Evolutionary conservation across 306 rosid genomes (phyloP).

Genomic region (Vigna hirtella): DNA sequence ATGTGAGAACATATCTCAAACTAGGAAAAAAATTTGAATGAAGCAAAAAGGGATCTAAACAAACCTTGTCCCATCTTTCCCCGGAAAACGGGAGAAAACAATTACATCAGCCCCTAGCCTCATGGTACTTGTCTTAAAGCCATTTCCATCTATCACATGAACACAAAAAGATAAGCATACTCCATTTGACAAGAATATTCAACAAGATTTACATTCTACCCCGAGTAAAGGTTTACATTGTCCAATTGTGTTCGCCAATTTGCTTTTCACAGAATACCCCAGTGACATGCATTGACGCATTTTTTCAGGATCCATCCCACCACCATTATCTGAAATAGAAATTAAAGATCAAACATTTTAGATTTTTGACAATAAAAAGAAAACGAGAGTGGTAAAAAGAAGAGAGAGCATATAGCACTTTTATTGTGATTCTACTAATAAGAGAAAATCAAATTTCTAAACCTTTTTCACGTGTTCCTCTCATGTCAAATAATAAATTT

Average conservation of each 20-base stretch:
- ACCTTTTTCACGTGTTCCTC: background rate
- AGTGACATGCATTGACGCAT: slow-evolving; percentile 99
- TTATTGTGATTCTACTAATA: slow-evolving; percentile 11
- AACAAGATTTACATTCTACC: slow-evolving; percentile 7
- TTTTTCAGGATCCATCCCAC: slow-evolving; percentile 98
- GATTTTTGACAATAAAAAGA: slow-evolving; percentile 25
- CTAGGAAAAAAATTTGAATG: slow-evolving; percentile 23
- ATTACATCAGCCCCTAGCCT: slow-evolving; percentile 98
- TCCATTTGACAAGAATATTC: slow-evolving; percentile 6
- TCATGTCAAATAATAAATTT: slow-evolving; percentile 17
- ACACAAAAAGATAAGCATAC: slow-evolving; percentile 45
- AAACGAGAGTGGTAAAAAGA: slow-evolving; percentile 5
- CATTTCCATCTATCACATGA: slow-evolving; percentile 88
- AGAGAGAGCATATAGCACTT: background rate
- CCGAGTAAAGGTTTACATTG: slow-evolving; percentile 60
- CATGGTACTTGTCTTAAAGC: slow-evolving; percentile 98
- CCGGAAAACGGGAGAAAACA: slow-evolving; percentile 82
- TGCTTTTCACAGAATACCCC: slow-evolving; percentile 92
- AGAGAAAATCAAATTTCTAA: slow-evolving; percentile 21
- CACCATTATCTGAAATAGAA: slow-evolving; percentile 90
- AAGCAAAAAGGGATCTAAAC: slow-evolving; percentile 39
- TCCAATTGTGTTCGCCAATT: slow-evolving; percentile 90
- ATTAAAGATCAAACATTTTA: slow-evolving; percentile 36
- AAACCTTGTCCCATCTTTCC: slow-evolving; percentile 77
- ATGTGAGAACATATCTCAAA: slow-evolving; percentile 38